Conservation (phyloP, 1,284 basidiomycete genomes). For the Apiotrichum montevideense region DNA sequence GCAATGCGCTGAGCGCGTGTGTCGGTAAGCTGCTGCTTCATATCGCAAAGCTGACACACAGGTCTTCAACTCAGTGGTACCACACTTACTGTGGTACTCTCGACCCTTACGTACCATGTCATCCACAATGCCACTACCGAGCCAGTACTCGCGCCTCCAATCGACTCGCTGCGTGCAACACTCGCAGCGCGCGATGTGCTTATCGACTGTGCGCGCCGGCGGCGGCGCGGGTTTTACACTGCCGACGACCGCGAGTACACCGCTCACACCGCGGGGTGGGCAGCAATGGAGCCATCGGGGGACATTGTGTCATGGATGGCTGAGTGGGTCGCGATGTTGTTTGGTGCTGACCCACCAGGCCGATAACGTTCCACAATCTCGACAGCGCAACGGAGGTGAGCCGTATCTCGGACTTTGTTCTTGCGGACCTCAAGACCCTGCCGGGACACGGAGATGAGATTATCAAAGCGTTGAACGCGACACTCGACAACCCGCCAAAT, state of each 20-base stretch:
- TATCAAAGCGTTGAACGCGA: background rate
- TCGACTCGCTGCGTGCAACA: conserved; percentile 22
- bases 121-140: conserved; percentile 22
- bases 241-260: conserved; percentile 13
- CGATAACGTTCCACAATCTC: conserved; percentile 32
- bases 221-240: conserved; percentile 7
- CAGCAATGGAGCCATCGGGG: conserved; percentile 16
- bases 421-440: conserved; percentile 25
- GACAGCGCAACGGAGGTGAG: conserved; percentile 31
- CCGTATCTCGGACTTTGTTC: conserved; percentile 22
- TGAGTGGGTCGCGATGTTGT: conserved; percentile 24
- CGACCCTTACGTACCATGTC: conserved; percentile 32
- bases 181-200: conserved; percentile 30
- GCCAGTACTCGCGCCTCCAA: conserved; percentile 20
- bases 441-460: background rate
- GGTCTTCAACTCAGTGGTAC: conserved; percentile 22
- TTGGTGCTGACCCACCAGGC: conserved; percentile 3
- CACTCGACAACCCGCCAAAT: background rate
- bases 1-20: conserved; percentile 27
- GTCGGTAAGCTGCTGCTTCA: conserved; percentile 24
- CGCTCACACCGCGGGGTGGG: conserved; percentile 23
- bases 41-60: conserved; percentile 9
- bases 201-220: conserved; percentile 21
- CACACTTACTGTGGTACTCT: conserved; percentile 26
- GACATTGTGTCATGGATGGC: conserved; percentile 24